Evolutionary conservation across 1,284 basidiomycete genomes (phyloP).

Genomic region (Neotropicomus parvogracilis): DNA sequence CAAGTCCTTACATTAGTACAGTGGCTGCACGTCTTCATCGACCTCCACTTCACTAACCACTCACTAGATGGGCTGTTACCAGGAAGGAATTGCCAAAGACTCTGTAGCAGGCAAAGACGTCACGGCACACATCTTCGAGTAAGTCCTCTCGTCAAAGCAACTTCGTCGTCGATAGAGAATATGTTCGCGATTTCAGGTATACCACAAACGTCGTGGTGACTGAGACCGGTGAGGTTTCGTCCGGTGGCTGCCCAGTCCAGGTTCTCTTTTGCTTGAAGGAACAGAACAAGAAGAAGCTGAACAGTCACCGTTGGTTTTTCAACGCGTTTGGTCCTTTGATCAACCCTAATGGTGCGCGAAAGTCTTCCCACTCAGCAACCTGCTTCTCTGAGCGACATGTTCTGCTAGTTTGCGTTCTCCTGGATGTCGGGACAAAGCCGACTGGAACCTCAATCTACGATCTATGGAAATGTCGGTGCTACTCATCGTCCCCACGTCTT

Average conservation of each 20-base stretch:
- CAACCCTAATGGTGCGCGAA: slow-evolving; percentile 65
- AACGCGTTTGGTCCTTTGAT: slow-evolving; percentile 90
- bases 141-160: slow-evolving; percentile 19
- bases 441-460: slow-evolving; percentile 93
- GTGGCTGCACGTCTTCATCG: not conserved
- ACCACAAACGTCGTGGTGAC: slow-evolving; percentile 79
- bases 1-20: slow-evolving; percentile 73
- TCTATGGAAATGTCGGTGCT: slow-evolving; percentile 77
- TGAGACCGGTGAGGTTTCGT: slow-evolving; percentile 81
- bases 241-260: slow-evolving; percentile 84
- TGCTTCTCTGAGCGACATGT: not conserved
- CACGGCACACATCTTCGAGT: slow-evolving; percentile 93
- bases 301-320: slow-evolving; percentile 96
- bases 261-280: slow-evolving; percentile 92
- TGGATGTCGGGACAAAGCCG: slow-evolving; percentile 94
- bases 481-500: not conserved
- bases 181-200: slow-evolving; percentile 46
- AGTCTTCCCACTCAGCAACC: not conserved
- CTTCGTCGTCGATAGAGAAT: slow-evolving; percentile 6
- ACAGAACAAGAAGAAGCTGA: slow-evolving; percentile 94
- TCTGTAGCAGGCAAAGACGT: slow-evolving; percentile 90
- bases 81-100: slow-evolving; percentile 94
- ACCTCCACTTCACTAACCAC: slow-evolving; percentile 3
- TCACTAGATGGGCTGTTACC: slow-evolving; percentile 87
- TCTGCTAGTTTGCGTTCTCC: slow-evolving; percentile 68